A percentile compares a stretch with the other conserved stretches of the same genome.
These are phyloP conservation scores for Olyra latifolia DNA, from an alignment of 176 grass and related monocot species.

Conservation along the genomic window DNA sequence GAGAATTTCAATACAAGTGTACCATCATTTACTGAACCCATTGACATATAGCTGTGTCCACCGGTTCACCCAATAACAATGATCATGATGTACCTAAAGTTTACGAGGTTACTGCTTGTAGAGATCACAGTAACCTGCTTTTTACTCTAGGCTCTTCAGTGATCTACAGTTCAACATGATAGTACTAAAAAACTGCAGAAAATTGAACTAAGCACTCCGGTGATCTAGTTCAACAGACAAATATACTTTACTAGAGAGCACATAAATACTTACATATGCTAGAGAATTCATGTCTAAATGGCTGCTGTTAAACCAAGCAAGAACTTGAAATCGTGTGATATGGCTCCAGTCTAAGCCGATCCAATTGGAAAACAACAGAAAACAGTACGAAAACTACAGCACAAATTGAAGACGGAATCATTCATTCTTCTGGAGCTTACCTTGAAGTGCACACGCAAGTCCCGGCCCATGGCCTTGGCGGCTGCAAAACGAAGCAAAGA, in stretches of 20 bases:
- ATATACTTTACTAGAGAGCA: background rate
- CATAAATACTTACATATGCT: background rate
- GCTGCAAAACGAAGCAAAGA: slow-evolving; percentile 43
- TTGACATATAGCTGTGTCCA: background rate
- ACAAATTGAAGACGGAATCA: background rate
- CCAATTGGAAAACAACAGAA: background rate
- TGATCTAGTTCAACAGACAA: background rate
- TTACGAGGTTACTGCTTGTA: no score
- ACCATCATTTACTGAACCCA: background rate
- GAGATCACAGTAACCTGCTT: no score
- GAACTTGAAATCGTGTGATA: background rate
- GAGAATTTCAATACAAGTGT: background rate
- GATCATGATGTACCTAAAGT: no score
- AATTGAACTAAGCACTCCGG: background rate
- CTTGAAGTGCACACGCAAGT: slow-evolving; percentile 94
- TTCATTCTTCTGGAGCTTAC: slow-evolving; percentile 23
- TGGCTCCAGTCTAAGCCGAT: background rate
- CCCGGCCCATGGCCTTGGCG: slow-evolving; percentile 78
- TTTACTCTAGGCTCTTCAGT: no score
- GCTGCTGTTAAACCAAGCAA: background rate
- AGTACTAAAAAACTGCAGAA: background rate
- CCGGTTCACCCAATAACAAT: background rate
- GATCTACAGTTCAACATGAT: background rate
- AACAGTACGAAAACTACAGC: background rate
- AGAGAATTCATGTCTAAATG: background rate